Base-by-base conservation (phyloP, 179 eudicot species). In the Vitellaria paradoxa region DNA sequence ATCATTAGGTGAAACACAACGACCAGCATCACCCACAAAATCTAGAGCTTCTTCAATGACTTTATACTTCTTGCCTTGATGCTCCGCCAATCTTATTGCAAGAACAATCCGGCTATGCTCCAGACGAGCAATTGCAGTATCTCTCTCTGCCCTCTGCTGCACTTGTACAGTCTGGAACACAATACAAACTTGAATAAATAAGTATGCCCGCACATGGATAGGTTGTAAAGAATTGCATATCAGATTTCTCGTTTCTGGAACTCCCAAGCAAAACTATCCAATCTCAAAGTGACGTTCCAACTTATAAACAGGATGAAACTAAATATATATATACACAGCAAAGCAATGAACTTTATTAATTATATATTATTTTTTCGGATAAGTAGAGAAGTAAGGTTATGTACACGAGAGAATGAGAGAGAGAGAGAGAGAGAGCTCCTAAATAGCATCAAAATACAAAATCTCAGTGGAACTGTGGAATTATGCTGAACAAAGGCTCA, bases 111-210 rank as follows among this genome's bases (percentile, higher is more conserved):
- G 90, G 82, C 97, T 91, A 82, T 95, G 95, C 78, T 95, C 95
- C 74, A 95, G 71, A 70, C 93, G 92, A 72, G 97, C 99, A 79
- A 91, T 83, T 4, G 97, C 97, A 47, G 90, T 90, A 81, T 95
- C 97, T 75, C 96, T 93, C 79, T 96, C 99, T 75, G 91, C 94
- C 59, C 87, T 89, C 80, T 96, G 98, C 80, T 96, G 99, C 59
- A 83, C 80, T 77, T 93, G 94, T 40, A 90, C 85, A 23, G 94
- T 89, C 99, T 93, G 90, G 11, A 65, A 70, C 26, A 62, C 45
- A 63, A 24, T 24, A 69, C 17, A 69, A 12, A 6, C 20, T 40
- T 42, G 12, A 40, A 30, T 26, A 50, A 18, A 57, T 26, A 13
- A 15, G 5, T 1, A 46, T n/a, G 7, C 42, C 23, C 42, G 17